Evolutionary conservation across 345 rosid genomes (phyloP), one percentile per base, ranked within the genome.

Genomic region (Chamaenerion angustifolium): DNA sequence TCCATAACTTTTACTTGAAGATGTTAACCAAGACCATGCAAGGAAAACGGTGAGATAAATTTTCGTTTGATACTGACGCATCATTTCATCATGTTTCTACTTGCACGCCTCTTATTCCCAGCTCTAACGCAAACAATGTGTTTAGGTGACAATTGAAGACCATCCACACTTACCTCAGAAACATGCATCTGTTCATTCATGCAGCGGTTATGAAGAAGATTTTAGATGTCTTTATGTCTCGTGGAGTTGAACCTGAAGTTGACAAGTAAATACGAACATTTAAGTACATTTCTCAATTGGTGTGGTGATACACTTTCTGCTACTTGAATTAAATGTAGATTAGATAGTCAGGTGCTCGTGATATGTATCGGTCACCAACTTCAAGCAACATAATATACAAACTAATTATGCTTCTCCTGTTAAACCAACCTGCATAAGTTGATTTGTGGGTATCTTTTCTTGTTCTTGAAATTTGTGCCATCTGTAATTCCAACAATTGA

Each of bases 191-290:
- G 87, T 92, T 37, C 98, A 92, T 74, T 96, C 98, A 92, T 71
- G 98, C 95, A 12, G 98, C 96, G 42, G 98, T 92, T 40, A 92
- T 92, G 98, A 92, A 92, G 79, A 92, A 87, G 71, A 87, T 92
- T 43, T 87, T 88, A 65, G 98, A 88, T 67, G 95, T 87, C 21
- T 60, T 85, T 54, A 78, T 92, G 96, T 84, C 96, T 3, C 95
- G 72, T 40, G 98, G 95, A 50, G 96, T 88, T 46, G 96, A 92
- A 68, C 98, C 98, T 23, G 94, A 87, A 84, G 98, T 92, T 65
- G 95, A 88, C 70, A 73, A 71, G 59, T 37, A 49, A 11, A 52
- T 18, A 23, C 5, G 27, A 5, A 2, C 2, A 23, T 23, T 23
- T 23, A 23, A 23, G 27, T 5, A 23, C 5, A 23, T 23, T 23